Base-by-base conservation (phyloP, 139 green algal genomes). In the Tetradesmus lagerheimii region DNA sequence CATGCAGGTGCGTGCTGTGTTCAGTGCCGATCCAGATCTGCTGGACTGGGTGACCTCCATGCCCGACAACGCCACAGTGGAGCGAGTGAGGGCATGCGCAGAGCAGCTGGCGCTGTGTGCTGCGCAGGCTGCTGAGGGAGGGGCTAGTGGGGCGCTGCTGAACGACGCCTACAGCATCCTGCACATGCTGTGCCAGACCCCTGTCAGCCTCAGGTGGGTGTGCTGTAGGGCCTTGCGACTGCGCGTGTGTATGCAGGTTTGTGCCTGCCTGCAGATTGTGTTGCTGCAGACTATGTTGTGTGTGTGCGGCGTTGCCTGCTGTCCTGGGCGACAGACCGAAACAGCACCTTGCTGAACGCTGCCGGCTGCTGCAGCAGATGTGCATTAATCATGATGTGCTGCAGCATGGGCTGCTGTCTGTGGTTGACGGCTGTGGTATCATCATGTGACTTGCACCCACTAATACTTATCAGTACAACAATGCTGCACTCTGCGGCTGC, bases 1-100 rank as follows among this genome's bases (percentile, higher is more conserved):
- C 4, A 20, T n/a, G 57, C 31, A 83, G 77, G 77, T 83, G 37
- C 35, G 80, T 11, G 80, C 38, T 27, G 80, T 86, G 1, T 74
- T 74, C 29, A 81, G 64, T 71, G 66, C 38, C 9, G 85, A 89
- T 16, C 85, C 85, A 41, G 85, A 89, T 29, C 43, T 89, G 38
- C 85, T 89, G 39, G 67, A 82, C 39, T 89, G 85, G 85, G 85
- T 89, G 66, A 89, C 64, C 9, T 34, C 29, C n/a, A 81, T 82
- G 64, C 85, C 85, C 47, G 67, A 82, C 43, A 27, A 82, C 27
- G 38, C 39, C 2, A 78, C 45, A 1, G 67, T 89, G 12, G 39
- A 66, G 4, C 74, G 66, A 2, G 39, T 89, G 20, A 39, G 35
- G 2, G 67, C 15, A 27, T 89, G 64, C 25, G 85, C 85, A 35